Conservation (phyloP, 78 protist genomes). For the Emiliania huxleyi region DNA sequence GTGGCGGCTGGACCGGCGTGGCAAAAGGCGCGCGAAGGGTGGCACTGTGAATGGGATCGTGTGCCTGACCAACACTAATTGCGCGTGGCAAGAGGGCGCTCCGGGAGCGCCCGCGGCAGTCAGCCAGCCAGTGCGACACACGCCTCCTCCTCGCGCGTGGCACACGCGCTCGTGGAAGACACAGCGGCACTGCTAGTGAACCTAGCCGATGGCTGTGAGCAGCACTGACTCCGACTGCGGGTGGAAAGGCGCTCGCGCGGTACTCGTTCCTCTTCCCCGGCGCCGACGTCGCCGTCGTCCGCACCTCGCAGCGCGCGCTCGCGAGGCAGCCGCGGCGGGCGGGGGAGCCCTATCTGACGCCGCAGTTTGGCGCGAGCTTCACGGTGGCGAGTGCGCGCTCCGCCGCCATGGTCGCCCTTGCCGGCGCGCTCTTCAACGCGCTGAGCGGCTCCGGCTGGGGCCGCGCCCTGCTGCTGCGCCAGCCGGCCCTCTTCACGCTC, state of each 20-base stretch:
- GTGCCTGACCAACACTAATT: no score
- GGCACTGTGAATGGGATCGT: no score
- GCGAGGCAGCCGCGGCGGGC: not conserved
- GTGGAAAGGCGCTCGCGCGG: no score
- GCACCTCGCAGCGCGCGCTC: constrained; percentile 1
- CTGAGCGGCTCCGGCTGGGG: not conserved
- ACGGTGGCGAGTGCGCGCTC: not conserved
- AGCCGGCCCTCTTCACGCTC: not conserved
- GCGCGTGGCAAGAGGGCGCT: no score
- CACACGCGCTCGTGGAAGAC: no score
- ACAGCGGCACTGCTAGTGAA: no score
- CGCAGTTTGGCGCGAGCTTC: not conserved
- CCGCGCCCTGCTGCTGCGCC: not conserved
- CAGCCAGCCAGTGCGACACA: no score
- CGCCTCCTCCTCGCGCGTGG: no score
- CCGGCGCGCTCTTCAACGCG: not conserved
- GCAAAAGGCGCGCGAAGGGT: no score
- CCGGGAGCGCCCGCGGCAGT: no score
- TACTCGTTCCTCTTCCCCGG: not conserved
- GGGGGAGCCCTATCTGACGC: not conserved
- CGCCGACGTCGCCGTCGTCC: not conserved
- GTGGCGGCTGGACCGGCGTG: not conserved
- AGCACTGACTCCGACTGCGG: no score
- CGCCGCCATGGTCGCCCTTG: not conserved
- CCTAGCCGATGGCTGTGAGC: no score